Evolutionary conservation across 2,329 filamentous ascomycete species (phyloP).

Genomic region (Ophiocordyceps australis): DNA sequence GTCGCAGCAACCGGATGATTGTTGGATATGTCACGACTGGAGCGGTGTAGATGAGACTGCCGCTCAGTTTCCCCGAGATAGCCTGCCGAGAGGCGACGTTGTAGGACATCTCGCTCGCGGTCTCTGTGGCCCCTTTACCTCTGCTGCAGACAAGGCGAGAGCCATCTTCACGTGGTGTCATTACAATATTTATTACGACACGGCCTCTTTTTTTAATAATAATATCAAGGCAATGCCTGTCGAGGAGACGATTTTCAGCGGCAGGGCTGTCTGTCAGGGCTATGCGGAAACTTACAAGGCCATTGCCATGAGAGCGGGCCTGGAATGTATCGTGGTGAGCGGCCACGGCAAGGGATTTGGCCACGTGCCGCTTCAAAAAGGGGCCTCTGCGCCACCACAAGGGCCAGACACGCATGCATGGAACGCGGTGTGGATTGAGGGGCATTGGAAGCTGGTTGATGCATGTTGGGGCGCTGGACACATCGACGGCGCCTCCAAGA

Average conservation of each 20-base stretch:
- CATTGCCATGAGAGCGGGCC: slow-evolving; percentile 60
- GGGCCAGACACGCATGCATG: slow-evolving; percentile 60
- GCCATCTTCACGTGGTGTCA: slow-evolving; percentile 92
- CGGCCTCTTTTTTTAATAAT: slow-evolving; percentile 57
- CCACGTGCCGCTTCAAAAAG: slow-evolving; percentile 41
- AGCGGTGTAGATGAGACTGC: slow-evolving; percentile 65
- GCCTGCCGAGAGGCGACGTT: slow-evolving; percentile 46
- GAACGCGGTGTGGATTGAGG: slow-evolving; percentile 82
- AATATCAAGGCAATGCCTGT: slow-evolving; percentile 50
- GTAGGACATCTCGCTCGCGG: slow-evolving; percentile 60
- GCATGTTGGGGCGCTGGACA: slow-evolving; percentile 83
- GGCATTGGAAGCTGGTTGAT: slow-evolving; percentile 81
- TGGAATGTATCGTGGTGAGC: slow-evolving; percentile 56
- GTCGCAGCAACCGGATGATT: slow-evolving; percentile 21
- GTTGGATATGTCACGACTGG: slow-evolving; percentile 77
- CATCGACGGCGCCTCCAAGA: slow-evolving; percentile 28
- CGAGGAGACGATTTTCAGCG: slow-evolving; percentile 53
- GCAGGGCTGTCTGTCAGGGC: slow-evolving; percentile 78
- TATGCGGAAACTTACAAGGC: slow-evolving; percentile 71
- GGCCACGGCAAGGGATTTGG: slow-evolving; percentile 83
- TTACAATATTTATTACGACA: slow-evolving; percentile 81
- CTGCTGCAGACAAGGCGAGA: slow-evolving; percentile 75
- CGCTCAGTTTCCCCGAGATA: slow-evolving; percentile 53
- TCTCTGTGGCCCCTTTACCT: slow-evolving; percentile 64
- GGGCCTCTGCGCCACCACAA: slow-evolving; percentile 45